phyloP scores from a whole-genome alignment of 2,329 filamentous ascomycete genomes.

The Ophiosphaerella herpotricha region DNA sequence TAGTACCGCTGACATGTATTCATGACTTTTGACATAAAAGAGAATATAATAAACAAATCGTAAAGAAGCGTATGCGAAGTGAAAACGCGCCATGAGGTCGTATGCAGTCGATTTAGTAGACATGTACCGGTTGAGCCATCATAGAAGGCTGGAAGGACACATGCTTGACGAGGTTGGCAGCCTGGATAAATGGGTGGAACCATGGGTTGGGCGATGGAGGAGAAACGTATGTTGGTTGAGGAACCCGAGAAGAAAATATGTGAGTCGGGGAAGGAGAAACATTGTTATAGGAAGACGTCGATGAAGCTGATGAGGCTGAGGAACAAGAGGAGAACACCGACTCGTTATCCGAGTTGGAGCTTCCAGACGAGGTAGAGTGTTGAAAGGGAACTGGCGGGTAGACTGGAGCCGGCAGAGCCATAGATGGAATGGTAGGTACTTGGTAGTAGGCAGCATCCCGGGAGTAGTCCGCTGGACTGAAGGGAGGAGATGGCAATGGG shows the following conservation, averaged over 20 bases:
- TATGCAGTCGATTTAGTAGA: constrained; percentile 32
- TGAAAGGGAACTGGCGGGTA: constrained; percentile 36
- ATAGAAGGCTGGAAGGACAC: constrained; percentile 47
- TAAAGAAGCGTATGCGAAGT: constrained; percentile 34
- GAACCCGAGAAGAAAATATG: constrained; percentile 34
- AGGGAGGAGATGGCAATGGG: constrained; percentile 51
- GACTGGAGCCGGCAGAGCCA: constrained; percentile 37
- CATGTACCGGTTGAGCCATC: constrained; percentile 43
- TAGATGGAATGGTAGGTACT: constrained; percentile 30
- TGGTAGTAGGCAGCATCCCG: constrained; percentile 39
- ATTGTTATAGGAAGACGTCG: constrained; percentile 42
- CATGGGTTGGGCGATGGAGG: constrained; percentile 41
- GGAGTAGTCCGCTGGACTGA: constrained; percentile 47
- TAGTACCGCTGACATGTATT: constrained; percentile 42
- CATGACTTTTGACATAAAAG: constrained; percentile 41
- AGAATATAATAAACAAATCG: constrained; percentile 40
- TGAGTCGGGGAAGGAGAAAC: constrained; percentile 28
- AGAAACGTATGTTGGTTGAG: constrained; percentile 45
- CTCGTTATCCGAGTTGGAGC: constrained; percentile 46
- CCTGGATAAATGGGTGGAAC: constrained; percentile 48
- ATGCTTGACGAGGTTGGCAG: constrained; percentile 48
- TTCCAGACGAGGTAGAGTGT: constrained; percentile 43
- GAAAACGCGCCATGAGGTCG: constrained; percentile 9
- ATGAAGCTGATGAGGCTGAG: constrained; percentile 43
- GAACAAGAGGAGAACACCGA: constrained; percentile 48